phyloP scores from a whole-genome alignment of 31 red algal genomes.

The Porphyra umbilicalis region DNA sequence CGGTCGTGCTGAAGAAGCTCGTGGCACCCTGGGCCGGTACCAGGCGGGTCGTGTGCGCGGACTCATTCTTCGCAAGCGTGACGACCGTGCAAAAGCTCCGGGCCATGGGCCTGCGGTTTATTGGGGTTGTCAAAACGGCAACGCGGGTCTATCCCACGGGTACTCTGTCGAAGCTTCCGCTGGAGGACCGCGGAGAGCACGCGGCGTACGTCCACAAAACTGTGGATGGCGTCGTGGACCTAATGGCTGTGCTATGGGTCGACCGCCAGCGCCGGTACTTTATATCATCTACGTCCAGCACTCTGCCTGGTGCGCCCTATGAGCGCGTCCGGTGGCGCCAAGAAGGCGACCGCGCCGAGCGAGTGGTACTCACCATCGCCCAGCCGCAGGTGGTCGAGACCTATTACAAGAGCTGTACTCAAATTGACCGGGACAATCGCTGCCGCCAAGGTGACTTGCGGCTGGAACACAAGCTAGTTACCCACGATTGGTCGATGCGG shows the following conservation, averaged over 20 bases:
- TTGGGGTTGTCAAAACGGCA: constrained; percentile 18
- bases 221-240: background rate
- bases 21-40: constrained; percentile 1
- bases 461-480: constrained; percentile 18
- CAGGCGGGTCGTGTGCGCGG: constrained; percentile 6
- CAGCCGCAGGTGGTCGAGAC: constrained; percentile 4
- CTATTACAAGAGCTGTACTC: constrained; percentile 8
- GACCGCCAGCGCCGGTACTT: background rate
- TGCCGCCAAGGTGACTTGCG: constrained; percentile 22
- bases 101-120: constrained; percentile 11
- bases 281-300: background rate
- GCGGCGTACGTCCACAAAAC: background rate
- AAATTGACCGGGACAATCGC: constrained; percentile 23
- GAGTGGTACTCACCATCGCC: too few relatives aligned
- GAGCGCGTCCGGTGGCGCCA: background rate
- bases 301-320: background rate
- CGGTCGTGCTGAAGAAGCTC: constrained; percentile 2
- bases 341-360: too few relatives aligned
- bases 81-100: background rate
- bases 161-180: background rate
- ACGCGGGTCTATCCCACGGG: constrained; percentile 5
- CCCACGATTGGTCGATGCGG: constrained; percentile 4
- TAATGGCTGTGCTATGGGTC: background rate
- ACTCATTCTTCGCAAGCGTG: constrained; percentile 13
- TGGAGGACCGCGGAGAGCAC: background rate